Evolutionary conservation across 768 basidiomycete genomes (phyloP), one percentile per base, ranked within the genome.

Genomic region (Auricularia sp.): DNA sequence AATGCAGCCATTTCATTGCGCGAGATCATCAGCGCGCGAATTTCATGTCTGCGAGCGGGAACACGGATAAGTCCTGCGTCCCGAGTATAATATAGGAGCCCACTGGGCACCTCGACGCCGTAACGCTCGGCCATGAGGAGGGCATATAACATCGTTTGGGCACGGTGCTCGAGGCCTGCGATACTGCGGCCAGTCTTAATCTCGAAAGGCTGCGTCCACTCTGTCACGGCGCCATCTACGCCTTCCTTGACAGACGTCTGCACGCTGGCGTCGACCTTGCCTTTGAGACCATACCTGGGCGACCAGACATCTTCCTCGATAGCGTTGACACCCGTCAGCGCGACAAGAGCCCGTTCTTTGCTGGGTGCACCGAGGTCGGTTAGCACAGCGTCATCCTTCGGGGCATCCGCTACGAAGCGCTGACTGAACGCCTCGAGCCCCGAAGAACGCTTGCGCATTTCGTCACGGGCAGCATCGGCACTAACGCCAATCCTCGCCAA

Each of bases 271-370:
- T 99, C 97, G 23, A 98, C 78, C 75, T 98, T 98, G 29, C 97
- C 97, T 73, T 95, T 96, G 42, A 99, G 78, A 1, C 97, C 97
- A 70, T 91, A 96, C 2, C 85, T 88, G 0, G 97, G 96, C 0
- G 93, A 95, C 90, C 92, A 97, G 67, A 99, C 96, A 68, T 98
- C 94, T 72, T 99, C 97, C 77, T 99, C 97, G 51, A 96, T 82
- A 64, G 93, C 94, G 66, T 92, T 83, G 3, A 97, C 75, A 35
- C 86, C 78, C 4, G 83, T 78, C 60, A 99, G 85, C 0, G 91
- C 89, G 0, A 97, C 79, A 10, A 82, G 76, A 1, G 86, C 81
- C 1, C 76, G 75, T 33, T 80, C 73, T 53, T 79, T 79, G 16
- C 62, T 0, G 67, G 62, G 42, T 64, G 43, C 5, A 64, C 58